Evolutionary conservation across 1,284 basidiomycete species (phyloP).

Genomic region (Athelia sp.): DNA sequence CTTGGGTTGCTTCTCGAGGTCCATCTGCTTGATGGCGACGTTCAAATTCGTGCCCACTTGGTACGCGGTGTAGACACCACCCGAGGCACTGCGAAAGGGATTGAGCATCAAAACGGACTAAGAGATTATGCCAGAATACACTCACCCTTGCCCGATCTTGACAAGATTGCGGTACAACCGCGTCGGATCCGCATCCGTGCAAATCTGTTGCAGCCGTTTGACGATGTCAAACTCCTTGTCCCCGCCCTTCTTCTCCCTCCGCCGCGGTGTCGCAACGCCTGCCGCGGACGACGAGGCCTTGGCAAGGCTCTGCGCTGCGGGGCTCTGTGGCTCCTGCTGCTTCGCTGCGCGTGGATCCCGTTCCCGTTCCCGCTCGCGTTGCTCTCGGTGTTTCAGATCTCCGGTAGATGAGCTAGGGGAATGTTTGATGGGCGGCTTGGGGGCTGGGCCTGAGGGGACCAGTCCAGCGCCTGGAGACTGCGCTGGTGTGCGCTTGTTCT

Average conservation of each 20-base stretch:
- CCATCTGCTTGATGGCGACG: constrained; percentile 99
- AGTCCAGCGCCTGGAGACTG: constrained; percentile 12
- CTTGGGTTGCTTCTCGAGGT: constrained; percentile 98
- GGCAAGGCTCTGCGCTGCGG: constrained; percentile 54
- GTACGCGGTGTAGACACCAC: constrained; percentile 97
- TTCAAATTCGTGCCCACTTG: constrained; percentile 91
- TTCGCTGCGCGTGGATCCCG: constrained; percentile 28
- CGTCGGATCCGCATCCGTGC: constrained; percentile 96
- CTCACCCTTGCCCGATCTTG: constrained; percentile 97
- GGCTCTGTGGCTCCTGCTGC: constrained; percentile 42
- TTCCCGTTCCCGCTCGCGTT: too few species aligned
- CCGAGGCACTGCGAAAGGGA: constrained; percentile 75
- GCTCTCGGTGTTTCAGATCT: constrained; percentile 44
- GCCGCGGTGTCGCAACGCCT: constrained; percentile 71
- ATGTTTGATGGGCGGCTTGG: constrained; percentile 35
- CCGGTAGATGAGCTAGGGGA: constrained; percentile 51
- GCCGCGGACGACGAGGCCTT: constrained; percentile 40
- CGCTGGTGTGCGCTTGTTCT: constrained; percentile 39
- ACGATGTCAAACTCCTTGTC: constrained; percentile 87
- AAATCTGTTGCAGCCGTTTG: constrained; percentile 87
- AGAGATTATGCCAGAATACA: too few species aligned
- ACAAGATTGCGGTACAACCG: constrained; percentile 87
- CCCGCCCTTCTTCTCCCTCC: constrained; percentile 81
- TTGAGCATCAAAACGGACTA: too few species aligned
- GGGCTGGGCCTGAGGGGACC: too few species aligned